Base-by-base conservation (phyloP, 352 stramenopile species). In the Phytopythium delawarense region DNA sequence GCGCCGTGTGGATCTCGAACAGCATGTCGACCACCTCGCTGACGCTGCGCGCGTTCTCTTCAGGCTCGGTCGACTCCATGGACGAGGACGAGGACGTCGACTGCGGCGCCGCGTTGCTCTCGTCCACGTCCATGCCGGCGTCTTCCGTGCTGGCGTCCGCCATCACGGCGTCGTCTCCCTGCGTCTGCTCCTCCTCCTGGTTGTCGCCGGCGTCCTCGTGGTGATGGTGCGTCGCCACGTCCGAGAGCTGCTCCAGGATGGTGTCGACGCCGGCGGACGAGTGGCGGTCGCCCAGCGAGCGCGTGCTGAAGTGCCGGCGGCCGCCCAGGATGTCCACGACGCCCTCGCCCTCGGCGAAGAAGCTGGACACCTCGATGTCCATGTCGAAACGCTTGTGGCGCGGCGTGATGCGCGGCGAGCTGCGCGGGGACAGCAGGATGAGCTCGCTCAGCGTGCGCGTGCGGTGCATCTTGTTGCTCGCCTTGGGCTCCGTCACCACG, bases 381-480 rank as follows among this genome's bases (percentile, higher is more conserved):
- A 93, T 93, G 63, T 90, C 84, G 54, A 93, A 81, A 13, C 84
- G 84, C 59, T 83, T 85, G 71, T 87, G 76, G 18, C 81, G 71
- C 11, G 76, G 71, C 32, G 71, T 78, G 46, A 90, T 67, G 52
- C 80, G 78, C 57, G 79, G 76, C 39, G 75, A 88, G 53, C 69
- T 79, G 49, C 78, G 81, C 11, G 84, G 82, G 2, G 84, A 91
- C 40, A 91, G 62, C 37, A 93, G 69, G 52, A 93, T 90, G 30
- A 93, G 66, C 64, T 93, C 84, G 25, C 72, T 87, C 7, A 93
- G 66, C 42, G 84, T 91, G 30, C 84, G 78, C 55, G 84, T 93
- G 52, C 79, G 79, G 69, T 91, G 82, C 84, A 93, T 91, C 68
- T 91, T 91, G 71, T 91, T 91, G 77, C 77, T 90, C 65, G 84